A percentile compares a stretch with the other conserved stretches of the same genome.
Conservation (phyloP, 768 basidiomycete genomes). For the Tylopilus vinaceipallidus region DNA sequence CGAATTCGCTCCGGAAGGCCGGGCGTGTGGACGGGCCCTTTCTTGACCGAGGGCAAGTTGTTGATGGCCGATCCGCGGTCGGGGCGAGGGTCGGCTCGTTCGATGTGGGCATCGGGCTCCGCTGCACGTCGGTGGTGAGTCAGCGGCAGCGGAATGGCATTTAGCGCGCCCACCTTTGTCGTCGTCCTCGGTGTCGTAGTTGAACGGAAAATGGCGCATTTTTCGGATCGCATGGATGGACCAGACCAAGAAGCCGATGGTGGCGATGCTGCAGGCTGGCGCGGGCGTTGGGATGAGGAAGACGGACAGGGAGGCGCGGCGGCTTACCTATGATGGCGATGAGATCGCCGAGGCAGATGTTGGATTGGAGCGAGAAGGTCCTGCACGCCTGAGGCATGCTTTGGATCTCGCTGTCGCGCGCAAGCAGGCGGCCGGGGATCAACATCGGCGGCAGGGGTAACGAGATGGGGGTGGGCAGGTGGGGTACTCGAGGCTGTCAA, state of each 20-base stretch:
- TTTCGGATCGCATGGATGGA: conserved; percentile 20
- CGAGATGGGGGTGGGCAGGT: not conserved
- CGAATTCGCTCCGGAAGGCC: conserved; percentile 7
- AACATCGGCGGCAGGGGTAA: conserved; percentile 2
- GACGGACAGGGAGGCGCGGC: not conserved
- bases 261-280: conserved; percentile 17
- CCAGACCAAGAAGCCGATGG: conserved; percentile 20
- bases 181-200: not conserved
- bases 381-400: conserved; percentile 5
- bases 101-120: not conserved
- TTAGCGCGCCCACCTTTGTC: not conserved
- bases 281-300: not conserved
- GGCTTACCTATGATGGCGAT: conserved; percentile 23
- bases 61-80: not conserved
- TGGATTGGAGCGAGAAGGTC: conserved; percentile 6
- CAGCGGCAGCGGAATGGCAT: not conserved
- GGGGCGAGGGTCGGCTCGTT: conserved; percentile 5
- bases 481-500: not conserved
- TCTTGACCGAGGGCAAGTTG: not conserved
- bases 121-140: not conserved
- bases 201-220: conserved; percentile 15
- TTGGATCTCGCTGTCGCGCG: not conserved
- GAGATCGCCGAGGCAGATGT: conserved; percentile 25
- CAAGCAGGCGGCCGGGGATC: not conserved
- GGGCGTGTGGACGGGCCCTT: conserved; percentile 5